Evolutionary conservation across 441 rosid species (phyloP), one percentile per base, ranked within the genome.

Genomic region (Brassica balearica): DNA sequence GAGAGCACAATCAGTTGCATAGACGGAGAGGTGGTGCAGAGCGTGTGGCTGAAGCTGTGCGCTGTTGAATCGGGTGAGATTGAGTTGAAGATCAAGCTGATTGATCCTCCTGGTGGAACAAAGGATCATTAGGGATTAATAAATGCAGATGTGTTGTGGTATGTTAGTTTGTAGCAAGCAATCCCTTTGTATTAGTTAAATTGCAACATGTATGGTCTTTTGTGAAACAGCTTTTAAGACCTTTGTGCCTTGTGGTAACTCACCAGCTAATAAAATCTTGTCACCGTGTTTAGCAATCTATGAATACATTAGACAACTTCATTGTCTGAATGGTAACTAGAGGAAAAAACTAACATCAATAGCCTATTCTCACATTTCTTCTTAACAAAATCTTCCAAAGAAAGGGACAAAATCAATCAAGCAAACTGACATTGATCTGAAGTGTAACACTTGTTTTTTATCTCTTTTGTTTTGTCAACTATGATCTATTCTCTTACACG

Each of bases 11-110:
- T 96, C 62, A 82, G 86, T 59, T 90, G 90, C 65, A 65, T 91
- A 34, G 82, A 90, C 41, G 96, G 96, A 51, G 94, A 91, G 82
- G 95, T 96, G 22, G 95, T 94, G 80, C 99, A 94, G 77, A 88
- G 88, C 62, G 95, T 88, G 65, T 94, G 96, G 97, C 84, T 96
- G 79, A 91, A 89, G 85, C 92, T 96, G 27, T 77, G 88, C 0
- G 95, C 78, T 2, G 99, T 96, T 0, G 96, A 96, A 80, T 94
- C 99, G 0, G 98, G 99, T 77, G 99, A 96, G 86, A 90, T 94
- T 68, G 95, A 92, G 81, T 84, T 96, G 20, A 93, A 87, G 88
- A 74, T 96, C 60, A 89, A 88, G 84, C 77, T 96, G 80, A 85
- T 86, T 23, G 87, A 82, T 84, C 78, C 80, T 67, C 76, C 87